These are phyloP conservation scores for Lignosus rhinocerotis DNA, from an alignment of 1,284 basidiomycete genomes.

Conservation along the genomic window DNA sequence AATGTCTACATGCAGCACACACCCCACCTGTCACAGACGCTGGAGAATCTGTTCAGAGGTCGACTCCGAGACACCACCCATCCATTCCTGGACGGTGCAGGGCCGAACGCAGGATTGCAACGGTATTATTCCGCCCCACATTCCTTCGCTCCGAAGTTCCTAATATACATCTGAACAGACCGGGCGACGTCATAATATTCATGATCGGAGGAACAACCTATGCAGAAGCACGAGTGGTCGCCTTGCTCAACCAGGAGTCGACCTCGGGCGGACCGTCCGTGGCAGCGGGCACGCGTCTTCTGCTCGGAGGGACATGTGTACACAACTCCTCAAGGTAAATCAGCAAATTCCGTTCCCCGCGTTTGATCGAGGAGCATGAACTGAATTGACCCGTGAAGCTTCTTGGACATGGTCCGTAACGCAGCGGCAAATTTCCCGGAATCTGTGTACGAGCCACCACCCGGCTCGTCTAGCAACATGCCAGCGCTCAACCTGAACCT, in stretches of 20 bases:
- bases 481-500: slow-evolving; percentile 86
- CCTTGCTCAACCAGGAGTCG: slow-evolving; percentile 83
- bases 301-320: slow-evolving; percentile 90
- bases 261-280: slow-evolving; percentile 45
- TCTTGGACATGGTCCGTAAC: slow-evolving; percentile 71
- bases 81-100: slow-evolving; percentile 81
- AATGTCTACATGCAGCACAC: slow-evolving; percentile 99
- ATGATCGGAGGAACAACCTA: slow-evolving; percentile 95
- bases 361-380: slow-evolving; percentile 8
- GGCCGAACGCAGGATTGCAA: slow-evolving; percentile 67
- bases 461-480: slow-evolving; percentile 64
- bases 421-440: slow-evolving; percentile 62
- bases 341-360: background rate
- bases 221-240: slow-evolving; percentile 84
- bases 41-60: slow-evolving; percentile 89
- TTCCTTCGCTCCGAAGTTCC: background rate
- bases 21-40: slow-evolving; percentile 89
- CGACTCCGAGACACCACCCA: slow-evolving; percentile 86
- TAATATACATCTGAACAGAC: slow-evolving; percentile 46
- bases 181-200: slow-evolving; percentile 94
- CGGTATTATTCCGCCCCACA: slow-evolving; percentile 42
- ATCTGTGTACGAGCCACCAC: slow-evolving; percentile 69
- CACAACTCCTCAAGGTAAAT: slow-evolving; percentile 88
- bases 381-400: slow-evolving; percentile 43
- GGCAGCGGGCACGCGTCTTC: slow-evolving; percentile 62